Evolutionary conservation across 345 rosid species (phyloP).

Genomic region (Geranium brycei): DNA sequence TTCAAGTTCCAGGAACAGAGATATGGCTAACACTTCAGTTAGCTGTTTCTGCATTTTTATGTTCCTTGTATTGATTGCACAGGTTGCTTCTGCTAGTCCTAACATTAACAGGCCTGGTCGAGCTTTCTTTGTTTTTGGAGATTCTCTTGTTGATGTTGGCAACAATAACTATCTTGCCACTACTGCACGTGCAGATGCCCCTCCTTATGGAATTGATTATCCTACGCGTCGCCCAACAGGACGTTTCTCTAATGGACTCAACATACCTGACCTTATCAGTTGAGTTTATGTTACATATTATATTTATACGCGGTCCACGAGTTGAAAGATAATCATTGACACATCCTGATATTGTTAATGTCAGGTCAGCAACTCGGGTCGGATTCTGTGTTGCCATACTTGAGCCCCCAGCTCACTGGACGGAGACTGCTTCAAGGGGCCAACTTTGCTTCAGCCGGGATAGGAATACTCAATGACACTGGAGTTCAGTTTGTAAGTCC

Average conservation of each 20-base stretch:
- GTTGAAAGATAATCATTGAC: too few relatives aligned
- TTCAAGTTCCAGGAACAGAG: not conserved
- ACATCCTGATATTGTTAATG: too few relatives aligned
- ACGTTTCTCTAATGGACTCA: conserved; percentile 73
- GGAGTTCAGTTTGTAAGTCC: conserved; percentile 15
- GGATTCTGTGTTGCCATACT: conserved; percentile 10
- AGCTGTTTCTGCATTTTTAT: not conserved
- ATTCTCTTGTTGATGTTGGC: conserved; percentile 72
- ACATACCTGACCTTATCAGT: conserved; percentile 72
- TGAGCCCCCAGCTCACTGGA: conserved; percentile 12
- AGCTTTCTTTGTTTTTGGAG: conserved; percentile 60
- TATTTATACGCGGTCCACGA: too few relatives aligned
- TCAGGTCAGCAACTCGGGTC: conserved; percentile 1
- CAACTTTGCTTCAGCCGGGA: conserved; percentile 18
- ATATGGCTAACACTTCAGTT: not conserved
- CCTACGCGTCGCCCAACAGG: conserved; percentile 63
- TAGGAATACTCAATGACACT: conserved; percentile 16
- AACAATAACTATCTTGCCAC: conserved; percentile 73
- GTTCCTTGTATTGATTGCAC: not conserved
- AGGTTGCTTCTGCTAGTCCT: too few relatives aligned
- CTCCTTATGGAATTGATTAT: conserved; percentile 63
- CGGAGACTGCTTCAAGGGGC: conserved; percentile 15
- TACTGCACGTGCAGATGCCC: conserved; percentile 63
- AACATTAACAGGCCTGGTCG: conserved; percentile 17
- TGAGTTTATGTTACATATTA: not conserved